phyloP scores from a whole-genome alignment of 2,329 filamentous ascomycete species.

The Paraphaeosphaeria minitans region DNA sequence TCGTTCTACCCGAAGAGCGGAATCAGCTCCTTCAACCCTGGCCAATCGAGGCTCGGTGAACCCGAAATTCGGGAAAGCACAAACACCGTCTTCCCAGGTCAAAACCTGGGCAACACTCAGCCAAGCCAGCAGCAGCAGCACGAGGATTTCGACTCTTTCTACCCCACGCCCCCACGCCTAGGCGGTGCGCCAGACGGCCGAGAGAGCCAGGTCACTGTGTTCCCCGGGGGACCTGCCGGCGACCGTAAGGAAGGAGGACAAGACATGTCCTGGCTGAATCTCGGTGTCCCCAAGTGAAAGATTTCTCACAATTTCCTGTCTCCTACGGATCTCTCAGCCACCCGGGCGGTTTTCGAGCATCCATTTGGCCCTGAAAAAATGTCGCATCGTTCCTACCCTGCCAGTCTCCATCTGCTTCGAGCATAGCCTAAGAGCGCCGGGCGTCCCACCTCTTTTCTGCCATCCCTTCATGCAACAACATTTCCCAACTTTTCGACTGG shows the following conservation, averaged over 20 bases:
- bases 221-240: constrained; percentile 26
- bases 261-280: constrained; percentile 83
- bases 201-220: constrained; percentile 57
- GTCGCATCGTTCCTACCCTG: constrained; percentile 9
- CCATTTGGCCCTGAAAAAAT: constrained; percentile 18
- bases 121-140: constrained; percentile 25
- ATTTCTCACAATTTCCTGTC: constrained; percentile 9
- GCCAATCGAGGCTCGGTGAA: constrained; percentile 54
- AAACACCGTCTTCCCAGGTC: constrained; percentile 31
- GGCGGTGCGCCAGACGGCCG: constrained; percentile 64
- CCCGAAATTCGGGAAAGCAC: constrained; percentile 69
- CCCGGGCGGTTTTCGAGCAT: constrained; percentile 20
- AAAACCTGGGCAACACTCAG: constrained; percentile 21
- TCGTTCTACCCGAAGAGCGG: constrained; percentile 54
- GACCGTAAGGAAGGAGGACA: constrained; percentile 37
- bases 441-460: constrained; percentile 17
- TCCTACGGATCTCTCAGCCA: constrained; percentile 9
- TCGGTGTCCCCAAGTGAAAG: constrained; percentile 55
- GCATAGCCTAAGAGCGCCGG: constrained; percentile 27
- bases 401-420: constrained; percentile 10
- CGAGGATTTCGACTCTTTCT: constrained; percentile 60
- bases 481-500: constrained; percentile 15
- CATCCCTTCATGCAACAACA: constrained; percentile 8
- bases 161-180: constrained; percentile 51
- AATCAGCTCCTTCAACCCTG: constrained; percentile 59